Percentiles rank a stretch among this genome's conserved stretches.
phyloP scores from a whole-genome alignment of 2,329 filamentous ascomycete genomes.

The Pseudogymnoascus destructans region DNA sequence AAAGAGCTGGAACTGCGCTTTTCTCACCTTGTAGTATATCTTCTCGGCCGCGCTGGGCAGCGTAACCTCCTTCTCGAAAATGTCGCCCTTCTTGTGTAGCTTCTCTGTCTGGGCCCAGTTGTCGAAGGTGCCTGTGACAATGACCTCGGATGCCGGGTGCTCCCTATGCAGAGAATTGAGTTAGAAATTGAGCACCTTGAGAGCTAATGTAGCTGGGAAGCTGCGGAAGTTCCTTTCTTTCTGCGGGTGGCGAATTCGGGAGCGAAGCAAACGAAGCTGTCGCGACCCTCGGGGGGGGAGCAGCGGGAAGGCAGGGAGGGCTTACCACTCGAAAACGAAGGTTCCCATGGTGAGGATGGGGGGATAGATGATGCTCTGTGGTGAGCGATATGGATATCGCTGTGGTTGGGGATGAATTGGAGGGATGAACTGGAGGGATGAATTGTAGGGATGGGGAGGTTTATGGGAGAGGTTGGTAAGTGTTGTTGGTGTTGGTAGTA shows the following conservation, averaged over 20 bases:
- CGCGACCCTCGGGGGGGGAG: conserved; percentile 15
- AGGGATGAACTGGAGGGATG: background rate
- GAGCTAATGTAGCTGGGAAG: background rate
- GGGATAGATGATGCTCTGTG: background rate
- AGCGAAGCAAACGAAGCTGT: conserved; percentile 12
- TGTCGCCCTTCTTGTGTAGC: conserved; percentile 60
- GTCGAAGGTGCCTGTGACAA: conserved; percentile 92
- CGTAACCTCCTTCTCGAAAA: conserved; percentile 70
- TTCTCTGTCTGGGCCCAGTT: conserved; percentile 80
- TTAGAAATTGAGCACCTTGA: background rate
- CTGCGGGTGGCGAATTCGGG: conserved; percentile 15
- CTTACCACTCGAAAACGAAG: conserved; percentile 60
- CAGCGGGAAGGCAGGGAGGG: conserved; percentile 17
- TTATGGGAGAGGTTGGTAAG: background rate
- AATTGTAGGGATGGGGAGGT: background rate
- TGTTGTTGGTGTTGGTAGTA: background rate
- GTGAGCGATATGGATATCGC: background rate
- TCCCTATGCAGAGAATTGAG: conserved; percentile 44
- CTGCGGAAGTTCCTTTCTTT: background rate
- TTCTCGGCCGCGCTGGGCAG: conserved; percentile 55
- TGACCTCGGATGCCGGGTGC: conserved; percentile 70
- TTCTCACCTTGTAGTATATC: conserved; percentile 83
- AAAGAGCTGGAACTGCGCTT: conserved; percentile 1
- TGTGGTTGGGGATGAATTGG: background rate
- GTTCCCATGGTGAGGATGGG: conserved; percentile 40